Conservation (phyloP, 1,139 yeast genomes). For the Diutina mesorugosa region DNA sequence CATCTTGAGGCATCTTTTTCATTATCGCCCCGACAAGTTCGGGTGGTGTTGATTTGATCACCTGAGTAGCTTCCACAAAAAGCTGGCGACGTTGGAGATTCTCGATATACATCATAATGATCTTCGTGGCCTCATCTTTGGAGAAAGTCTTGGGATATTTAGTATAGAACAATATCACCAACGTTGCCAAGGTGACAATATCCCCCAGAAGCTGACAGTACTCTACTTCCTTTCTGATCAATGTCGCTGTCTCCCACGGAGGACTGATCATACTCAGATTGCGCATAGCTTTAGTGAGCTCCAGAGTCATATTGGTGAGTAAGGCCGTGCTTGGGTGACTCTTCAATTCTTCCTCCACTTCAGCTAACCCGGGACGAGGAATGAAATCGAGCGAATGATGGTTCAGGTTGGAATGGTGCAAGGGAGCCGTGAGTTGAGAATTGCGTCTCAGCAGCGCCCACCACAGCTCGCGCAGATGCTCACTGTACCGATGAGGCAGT, state of each 20-base stretch:
- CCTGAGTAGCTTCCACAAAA: constrained; percentile 45
- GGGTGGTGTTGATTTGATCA: constrained; percentile 35
- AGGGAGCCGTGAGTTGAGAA: neutral
- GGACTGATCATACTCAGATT: neutral
- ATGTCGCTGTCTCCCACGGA: constrained; percentile 19
- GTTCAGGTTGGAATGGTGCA: neutral
- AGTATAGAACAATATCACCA: neutral
- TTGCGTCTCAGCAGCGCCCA: neutral
- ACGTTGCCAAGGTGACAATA: constrained; percentile 10
- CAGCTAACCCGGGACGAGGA: neutral
- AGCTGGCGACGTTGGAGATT: constrained; percentile 37
- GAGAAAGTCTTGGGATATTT: neutral
- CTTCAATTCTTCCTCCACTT: neutral
- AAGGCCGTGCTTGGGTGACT: neutral
- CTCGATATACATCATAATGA: constrained; percentile 48
- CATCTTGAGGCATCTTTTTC: constrained; percentile 23
- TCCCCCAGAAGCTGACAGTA: constrained; percentile 57
- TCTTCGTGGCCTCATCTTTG: constrained; percentile 49
- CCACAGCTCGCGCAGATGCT: neutral
- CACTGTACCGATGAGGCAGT: neutral
- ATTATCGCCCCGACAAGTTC: constrained; percentile 29
- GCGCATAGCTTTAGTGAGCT: neutral
- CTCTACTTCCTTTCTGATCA: constrained; percentile 31
- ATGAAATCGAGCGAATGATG: neutral
- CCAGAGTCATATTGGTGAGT: neutral